These are phyloP conservation scores for Arabis hirsuta DNA, from an alignment of 345 rosid species.

Conservation along the genomic window DNA sequence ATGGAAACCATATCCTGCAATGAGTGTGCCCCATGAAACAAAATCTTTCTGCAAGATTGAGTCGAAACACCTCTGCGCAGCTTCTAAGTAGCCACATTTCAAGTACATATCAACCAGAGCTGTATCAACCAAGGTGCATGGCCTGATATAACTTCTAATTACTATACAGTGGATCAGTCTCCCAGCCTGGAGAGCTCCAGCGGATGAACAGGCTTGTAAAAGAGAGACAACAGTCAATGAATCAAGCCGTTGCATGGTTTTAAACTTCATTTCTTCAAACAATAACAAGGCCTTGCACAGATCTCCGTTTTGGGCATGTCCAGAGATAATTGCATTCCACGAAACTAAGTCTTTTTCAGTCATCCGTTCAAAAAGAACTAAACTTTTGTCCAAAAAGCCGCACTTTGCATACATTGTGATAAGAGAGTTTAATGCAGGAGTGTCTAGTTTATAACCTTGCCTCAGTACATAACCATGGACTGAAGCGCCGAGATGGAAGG, in stretches of 20 bases:
- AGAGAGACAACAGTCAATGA: conserved; percentile 66
- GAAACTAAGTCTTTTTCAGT: conserved; percentile 62
- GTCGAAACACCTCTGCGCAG: conserved; percentile 69
- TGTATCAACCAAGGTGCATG: conserved; percentile 55
- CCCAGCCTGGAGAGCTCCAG: conserved; percentile 59
- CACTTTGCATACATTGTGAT: conserved; percentile 77
- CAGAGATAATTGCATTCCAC: conserved; percentile 84
- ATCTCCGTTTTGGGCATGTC: conserved; percentile 66
- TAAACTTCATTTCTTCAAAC: conserved; percentile 55
- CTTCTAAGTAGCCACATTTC: conserved; percentile 70
- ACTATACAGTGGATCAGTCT: conserved; percentile 68
- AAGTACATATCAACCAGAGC: conserved; percentile 80
- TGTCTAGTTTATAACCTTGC: conserved; percentile 51
- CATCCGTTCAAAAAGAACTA: conserved; percentile 57
- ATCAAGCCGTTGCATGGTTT: conserved; percentile 53
- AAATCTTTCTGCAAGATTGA: conserved; percentile 55
- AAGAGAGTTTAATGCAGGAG: conserved; percentile 67
- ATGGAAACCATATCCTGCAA: conserved; percentile 78
- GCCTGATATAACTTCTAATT: conserved; percentile 55
- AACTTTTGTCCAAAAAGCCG: conserved; percentile 56
- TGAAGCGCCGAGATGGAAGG: conserved; percentile 57
- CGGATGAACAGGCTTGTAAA: conserved; percentile 73
- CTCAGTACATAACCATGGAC: conserved; percentile 67
- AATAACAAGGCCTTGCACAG: conserved; percentile 52
- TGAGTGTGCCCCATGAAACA: conserved; percentile 69